Conservation (phyloP, 306 rosid species). For the Vachellia collinsii region DNA sequence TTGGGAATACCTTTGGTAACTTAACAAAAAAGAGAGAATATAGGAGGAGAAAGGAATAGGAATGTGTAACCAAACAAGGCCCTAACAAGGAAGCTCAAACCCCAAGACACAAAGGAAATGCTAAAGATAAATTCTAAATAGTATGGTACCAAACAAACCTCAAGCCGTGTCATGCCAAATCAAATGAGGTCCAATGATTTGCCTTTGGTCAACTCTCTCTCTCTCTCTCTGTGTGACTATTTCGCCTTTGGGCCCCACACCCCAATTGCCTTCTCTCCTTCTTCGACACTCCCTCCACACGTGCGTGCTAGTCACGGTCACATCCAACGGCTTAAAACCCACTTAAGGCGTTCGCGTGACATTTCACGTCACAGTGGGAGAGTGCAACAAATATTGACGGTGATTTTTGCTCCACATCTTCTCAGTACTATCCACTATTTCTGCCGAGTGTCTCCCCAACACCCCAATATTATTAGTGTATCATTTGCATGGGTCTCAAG, state of each 20-base stretch:
- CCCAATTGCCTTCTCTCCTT: not conserved
- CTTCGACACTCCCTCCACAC: not conserved
- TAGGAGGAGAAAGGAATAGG: too few relatives aligned
- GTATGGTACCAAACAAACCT: not conserved
- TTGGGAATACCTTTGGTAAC: too few relatives aligned
- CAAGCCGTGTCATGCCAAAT: not conserved
- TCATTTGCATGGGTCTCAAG: too few relatives aligned
- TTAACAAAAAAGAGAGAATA: too few relatives aligned
- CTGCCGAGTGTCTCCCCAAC: not conserved
- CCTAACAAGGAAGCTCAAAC: not conserved
- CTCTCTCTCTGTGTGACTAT: not conserved
- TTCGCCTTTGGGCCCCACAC: not conserved
- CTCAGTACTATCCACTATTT: not conserved
- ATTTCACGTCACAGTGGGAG: not conserved
- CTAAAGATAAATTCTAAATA: not conserved
- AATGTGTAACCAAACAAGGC: not conserved
- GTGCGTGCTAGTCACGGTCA: not conserved
- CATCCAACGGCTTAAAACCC: not conserved
- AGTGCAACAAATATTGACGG: not conserved
- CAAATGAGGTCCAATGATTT: not conserved
- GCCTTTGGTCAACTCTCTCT: not conserved
- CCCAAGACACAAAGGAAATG: not conserved
- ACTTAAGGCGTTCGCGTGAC: too few relatives aligned
- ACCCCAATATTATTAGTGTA: slow-evolving; percentile 12
- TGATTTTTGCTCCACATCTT: slow-evolving; percentile 39